Evolutionary conservation across 441 rosid species (phyloP).

Genomic region (Gossypium davidsonii): DNA sequence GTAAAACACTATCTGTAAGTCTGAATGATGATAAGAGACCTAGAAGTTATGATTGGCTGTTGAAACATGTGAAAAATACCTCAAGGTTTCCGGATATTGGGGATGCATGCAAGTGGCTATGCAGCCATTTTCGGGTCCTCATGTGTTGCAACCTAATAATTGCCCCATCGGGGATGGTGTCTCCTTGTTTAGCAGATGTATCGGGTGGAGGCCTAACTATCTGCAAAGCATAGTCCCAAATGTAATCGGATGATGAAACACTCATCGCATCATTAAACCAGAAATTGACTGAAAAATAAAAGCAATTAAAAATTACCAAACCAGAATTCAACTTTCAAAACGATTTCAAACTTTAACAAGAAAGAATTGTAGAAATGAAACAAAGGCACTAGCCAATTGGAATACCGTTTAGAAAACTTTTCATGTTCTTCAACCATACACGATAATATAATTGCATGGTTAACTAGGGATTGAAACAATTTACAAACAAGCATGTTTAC

Average conservation of each 20-base stretch:
- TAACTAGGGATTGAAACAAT: too few species aligned
- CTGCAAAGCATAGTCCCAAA: constrained; percentile 28
- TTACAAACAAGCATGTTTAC: background rate
- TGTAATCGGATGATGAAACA: background rate
- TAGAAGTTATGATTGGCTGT: background rate
- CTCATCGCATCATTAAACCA: background rate
- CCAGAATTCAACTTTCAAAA: background rate
- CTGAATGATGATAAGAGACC: background rate
- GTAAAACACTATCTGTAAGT: background rate
- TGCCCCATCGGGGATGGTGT: constrained; percentile 55
- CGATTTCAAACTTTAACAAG: background rate
- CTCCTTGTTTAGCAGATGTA: constrained; percentile 75
- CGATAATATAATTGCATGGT: background rate
- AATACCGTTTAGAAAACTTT: too few species aligned
- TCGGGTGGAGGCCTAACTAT: constrained; percentile 64
- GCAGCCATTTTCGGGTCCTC: constrained; percentile 91
- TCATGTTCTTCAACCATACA: background rate
- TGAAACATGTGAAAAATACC: constrained; percentile 28
- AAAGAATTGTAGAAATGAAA: background rate
- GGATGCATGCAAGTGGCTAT: constrained; percentile 88
- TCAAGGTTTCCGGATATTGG: constrained; percentile 93
- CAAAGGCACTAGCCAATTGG: background rate
- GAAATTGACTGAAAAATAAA: background rate
- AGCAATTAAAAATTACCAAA: background rate
- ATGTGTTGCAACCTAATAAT: constrained; percentile 79